Conservation (phyloP, 2,329 filamentous ascomycete genomes). For the Aureobasidium lini region DNA sequence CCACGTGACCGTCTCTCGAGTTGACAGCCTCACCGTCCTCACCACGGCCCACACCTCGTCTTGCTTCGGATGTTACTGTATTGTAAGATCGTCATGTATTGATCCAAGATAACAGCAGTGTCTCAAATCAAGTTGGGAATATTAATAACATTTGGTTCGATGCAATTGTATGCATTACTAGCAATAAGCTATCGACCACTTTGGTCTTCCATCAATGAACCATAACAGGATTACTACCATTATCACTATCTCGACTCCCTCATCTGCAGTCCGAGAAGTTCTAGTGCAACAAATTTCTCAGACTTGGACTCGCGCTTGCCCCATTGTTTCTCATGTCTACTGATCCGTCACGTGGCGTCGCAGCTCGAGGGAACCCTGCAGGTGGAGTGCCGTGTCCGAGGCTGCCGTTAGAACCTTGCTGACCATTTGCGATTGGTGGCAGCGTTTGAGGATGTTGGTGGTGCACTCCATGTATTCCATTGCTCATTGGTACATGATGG, state of each 20-base stretch:
- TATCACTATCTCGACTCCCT: neutral
- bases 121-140: neutral
- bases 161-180: neutral
- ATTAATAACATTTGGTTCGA: neutral
- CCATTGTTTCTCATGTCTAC: slow-evolving; percentile 20
- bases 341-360: slow-evolving; percentile 22
- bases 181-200: neutral
- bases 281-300: slow-evolving; percentile 41
- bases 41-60: neutral
- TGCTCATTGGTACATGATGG: slow-evolving; percentile 6
- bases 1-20: neutral
- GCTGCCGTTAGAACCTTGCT: neutral
- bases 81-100: neutral
- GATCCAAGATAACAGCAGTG: neutral
- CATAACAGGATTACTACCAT: too few relatives aligned
- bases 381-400: slow-evolving; percentile 3
- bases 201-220: neutral
- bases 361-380: slow-evolving; percentile 14
- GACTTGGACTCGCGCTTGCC: slow-evolving; percentile 41
- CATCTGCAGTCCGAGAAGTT: neutral
- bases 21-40: too few relatives aligned
- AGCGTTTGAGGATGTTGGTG: slow-evolving; percentile 6
- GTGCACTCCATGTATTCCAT: slow-evolving; percentile 4
- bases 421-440: neutral
- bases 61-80: neutral